phyloP scores from a whole-genome alignment of 2,329 filamentous ascomycete genomes.

The Xylaria sp. region DNA sequence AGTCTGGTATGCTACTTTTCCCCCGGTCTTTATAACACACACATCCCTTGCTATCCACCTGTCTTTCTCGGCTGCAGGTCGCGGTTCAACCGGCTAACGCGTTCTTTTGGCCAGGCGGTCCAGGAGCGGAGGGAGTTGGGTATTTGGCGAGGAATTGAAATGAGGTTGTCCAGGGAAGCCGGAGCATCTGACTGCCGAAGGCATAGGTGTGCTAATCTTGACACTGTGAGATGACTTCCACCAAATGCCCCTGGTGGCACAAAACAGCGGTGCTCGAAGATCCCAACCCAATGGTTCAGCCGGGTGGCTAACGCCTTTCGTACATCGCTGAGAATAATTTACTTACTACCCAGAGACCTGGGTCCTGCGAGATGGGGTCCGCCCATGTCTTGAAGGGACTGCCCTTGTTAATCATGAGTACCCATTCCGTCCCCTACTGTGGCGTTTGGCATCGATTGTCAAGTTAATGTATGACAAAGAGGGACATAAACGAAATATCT shows the following conservation, averaged over 20 bases:
- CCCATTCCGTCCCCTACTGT: conserved; percentile 25
- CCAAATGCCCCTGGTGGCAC: conserved; percentile 32
- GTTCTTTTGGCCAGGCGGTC: conserved; percentile 15
- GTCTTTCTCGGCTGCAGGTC: conserved; percentile 31
- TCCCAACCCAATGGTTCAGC: conserved; percentile 36
- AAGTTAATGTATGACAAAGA: conserved; percentile 23
- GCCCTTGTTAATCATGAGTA: conserved; percentile 26
- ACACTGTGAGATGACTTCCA: conserved; percentile 36
- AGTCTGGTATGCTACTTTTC: conserved; percentile 25
- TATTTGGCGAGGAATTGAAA: conserved; percentile 12
- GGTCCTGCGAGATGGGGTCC: conserved; percentile 25
- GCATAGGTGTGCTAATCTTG: conserved; percentile 15
- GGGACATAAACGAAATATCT: conserved; percentile 27
- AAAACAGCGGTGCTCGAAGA: conserved; percentile 31
- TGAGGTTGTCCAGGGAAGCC: conserved; percentile 18
- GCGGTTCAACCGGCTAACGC: conserved; percentile 27
- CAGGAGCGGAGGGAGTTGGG: conserved; percentile 20
- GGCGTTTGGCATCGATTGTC: conserved; percentile 14
- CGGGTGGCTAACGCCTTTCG: conserved; percentile 29
- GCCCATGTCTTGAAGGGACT: conserved; percentile 25
- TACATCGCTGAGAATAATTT: conserved; percentile 27
- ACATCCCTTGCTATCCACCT: conserved; percentile 25
- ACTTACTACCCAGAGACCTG: conserved; percentile 31
- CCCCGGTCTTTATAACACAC: conserved; percentile 21
- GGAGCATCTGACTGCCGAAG: conserved; percentile 19